These are phyloP conservation scores for Sporothrix humicola DNA, from an alignment of 2,329 filamentous ascomycete species.

Conservation along the genomic window DNA sequence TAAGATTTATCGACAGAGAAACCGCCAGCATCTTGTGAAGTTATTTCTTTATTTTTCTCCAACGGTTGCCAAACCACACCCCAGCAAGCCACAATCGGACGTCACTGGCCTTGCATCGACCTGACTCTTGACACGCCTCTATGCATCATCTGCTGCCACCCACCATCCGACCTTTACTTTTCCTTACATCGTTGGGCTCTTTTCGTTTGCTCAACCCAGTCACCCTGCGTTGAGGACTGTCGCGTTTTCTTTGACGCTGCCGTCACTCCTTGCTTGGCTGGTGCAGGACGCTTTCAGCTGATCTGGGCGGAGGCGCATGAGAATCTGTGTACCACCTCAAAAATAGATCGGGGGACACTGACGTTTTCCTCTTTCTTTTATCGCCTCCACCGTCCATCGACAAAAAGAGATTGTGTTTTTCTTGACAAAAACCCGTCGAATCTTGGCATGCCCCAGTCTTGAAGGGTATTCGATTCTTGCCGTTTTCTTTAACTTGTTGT, in stretches of 20 bases:
- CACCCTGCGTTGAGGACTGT: slow-evolving; percentile 19
- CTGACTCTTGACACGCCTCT: slow-evolving; percentile 8
- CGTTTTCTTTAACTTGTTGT: background rate
- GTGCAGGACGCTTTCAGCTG: slow-evolving; percentile 31
- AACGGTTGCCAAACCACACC: slow-evolving; percentile 22
- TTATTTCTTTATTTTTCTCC: background rate
- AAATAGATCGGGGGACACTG: slow-evolving; percentile 32
- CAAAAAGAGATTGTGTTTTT: background rate
- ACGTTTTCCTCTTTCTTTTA: background rate
- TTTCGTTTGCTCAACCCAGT: background rate
- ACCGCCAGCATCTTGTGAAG: no score
- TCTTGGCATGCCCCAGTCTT: background rate
- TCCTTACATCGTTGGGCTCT: background rate
- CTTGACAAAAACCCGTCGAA: background rate
- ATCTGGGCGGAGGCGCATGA: slow-evolving; percentile 15
- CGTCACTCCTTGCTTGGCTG: slow-evolving; percentile 22
- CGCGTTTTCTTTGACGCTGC: slow-evolving; percentile 28
- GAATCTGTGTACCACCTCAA: slow-evolving; percentile 1
- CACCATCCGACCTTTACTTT: background rate
- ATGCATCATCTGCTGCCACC: slow-evolving; percentile 21
- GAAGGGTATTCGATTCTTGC: background rate
- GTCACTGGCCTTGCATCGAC: background rate
- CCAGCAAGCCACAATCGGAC: slow-evolving; percentile 22
- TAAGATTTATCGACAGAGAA: background rate
- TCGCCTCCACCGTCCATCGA: slow-evolving; percentile 10